Evolutionary conservation across 129 eudicot genomes (phyloP), one percentile per base, ranked within the genome.

Genomic region (Apium graveolens): DNA sequence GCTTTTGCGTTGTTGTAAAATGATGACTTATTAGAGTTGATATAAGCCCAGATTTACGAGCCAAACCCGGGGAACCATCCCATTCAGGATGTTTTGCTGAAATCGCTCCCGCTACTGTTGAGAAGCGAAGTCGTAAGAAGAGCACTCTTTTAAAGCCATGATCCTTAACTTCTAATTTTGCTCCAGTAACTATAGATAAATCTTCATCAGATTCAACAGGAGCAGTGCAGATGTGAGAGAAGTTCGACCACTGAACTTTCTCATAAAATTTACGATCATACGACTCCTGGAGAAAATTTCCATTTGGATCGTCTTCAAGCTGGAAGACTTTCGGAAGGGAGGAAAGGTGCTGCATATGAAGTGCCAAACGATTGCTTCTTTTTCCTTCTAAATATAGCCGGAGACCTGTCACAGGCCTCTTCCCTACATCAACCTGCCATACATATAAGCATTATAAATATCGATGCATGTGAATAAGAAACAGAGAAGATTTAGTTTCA

Each of bases 181-280:
- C 99, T 66, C 99, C 97, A 7, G 97, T 96, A 31, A 96, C 93
- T 9, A 96, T 87, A 27, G 96, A 86, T 44, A 92, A 85, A 0
- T 96, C 99, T 60, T 90, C 89, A 21, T 96, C 97, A 11, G 99
- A 82, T 76, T 96, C 97, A 42, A 96, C 97, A 3, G 99, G 99
- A 5, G 99, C 99, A 0, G 99, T 96, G 84, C 99, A 96, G 53
- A 96, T 94, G 75, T 96, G 99, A 62, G 99, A 96, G 83, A 92
- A 96, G 88, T 86, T 90, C 83, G 92, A 92, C 99, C 99, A 96
- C 65, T 89, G 95, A 43, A 96, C 97, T 81, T 96, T 96, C 80
- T 96, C 99, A 7, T 88, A 96, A 84, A 85, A 96, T 73, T 85
- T 82, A 16, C 96, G 96, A 70, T 90, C 99, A 51, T 87, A 79